Evolutionary conservation across 352 stramenopile species (phyloP).

Genomic region (Halophytophthora batemanensis): DNA sequence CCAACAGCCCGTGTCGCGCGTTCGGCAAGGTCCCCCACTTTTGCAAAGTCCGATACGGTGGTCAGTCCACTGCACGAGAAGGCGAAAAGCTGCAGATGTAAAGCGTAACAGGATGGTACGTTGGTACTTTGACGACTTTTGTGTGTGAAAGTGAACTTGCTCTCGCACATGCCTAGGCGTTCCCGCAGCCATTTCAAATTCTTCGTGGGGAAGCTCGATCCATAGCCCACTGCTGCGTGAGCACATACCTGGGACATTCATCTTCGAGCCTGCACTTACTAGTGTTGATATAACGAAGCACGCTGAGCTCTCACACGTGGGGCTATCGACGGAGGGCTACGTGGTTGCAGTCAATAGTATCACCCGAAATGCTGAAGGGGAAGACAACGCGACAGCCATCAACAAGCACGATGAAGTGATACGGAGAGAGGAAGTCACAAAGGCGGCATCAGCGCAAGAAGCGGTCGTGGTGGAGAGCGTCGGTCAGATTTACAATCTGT

Average conservation of each 20-base stretch:
- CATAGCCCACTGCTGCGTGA: conserved; percentile 65
- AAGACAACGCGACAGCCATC: neutral
- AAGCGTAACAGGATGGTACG: conserved; percentile 61
- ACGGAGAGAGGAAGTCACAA: neutral
- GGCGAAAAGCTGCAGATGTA: conserved; percentile 77
- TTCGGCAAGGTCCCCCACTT: no score
- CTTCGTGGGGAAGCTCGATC: conserved; percentile 53
- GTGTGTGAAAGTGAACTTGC: conserved; percentile 63
- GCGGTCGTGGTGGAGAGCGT: conserved; percentile 28
- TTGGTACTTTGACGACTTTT: conserved; percentile 74
- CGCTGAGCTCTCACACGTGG: conserved; percentile 39
- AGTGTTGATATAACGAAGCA: neutral
- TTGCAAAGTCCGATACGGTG: no score
- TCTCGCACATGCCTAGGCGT: conserved; percentile 75
- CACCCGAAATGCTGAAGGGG: neutral
- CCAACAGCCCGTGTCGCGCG: no score
- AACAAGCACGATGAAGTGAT: neutral
- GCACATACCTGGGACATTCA: conserved; percentile 64
- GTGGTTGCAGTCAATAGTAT: conserved; percentile 43
- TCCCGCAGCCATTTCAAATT: conserved; percentile 55
- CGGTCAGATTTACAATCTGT: conserved; percentile 67
- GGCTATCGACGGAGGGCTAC: conserved; percentile 59
- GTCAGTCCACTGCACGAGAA: conserved; percentile 42
- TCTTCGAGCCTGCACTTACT: conserved; percentile 36
- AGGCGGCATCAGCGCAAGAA: neutral